Evolutionary conservation across 2,329 filamentous ascomycete genomes (phyloP).

Genomic region (Gnomoniopsis smithogilvyi): DNA sequence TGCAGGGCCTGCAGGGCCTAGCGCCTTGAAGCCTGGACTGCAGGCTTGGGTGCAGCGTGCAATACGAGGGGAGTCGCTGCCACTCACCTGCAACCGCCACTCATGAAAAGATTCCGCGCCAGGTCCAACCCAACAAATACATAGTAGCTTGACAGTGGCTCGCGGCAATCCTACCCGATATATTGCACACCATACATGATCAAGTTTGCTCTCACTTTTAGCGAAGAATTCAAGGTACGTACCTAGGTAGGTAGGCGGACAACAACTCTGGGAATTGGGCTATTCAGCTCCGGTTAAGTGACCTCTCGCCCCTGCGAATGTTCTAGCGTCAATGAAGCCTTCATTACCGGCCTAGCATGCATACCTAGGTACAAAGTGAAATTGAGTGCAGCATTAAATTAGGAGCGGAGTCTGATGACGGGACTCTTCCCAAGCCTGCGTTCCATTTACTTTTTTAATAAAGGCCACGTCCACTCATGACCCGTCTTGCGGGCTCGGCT

Average conservation of each 20-base stretch:
- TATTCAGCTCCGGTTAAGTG: no score
- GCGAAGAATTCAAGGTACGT: no score
- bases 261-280: no score
- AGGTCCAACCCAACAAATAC: no score
- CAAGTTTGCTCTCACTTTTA: no score
- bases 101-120: no score
- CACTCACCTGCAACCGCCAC: neutral
- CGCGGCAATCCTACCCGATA: no score
- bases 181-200: no score
- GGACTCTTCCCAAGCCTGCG: neutral
- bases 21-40: no score
- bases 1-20: no score
- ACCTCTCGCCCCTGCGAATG: neutral
- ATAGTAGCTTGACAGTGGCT: no score
- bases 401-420: neutral
- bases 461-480: neutral
- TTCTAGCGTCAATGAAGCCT: neutral
- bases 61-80: neutral
- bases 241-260: no score
- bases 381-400: neutral
- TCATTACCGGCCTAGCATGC: neutral
- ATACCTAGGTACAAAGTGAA: neutral
- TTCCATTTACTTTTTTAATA: neutral
- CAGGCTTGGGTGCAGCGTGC: neutral
- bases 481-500: neutral